Percentiles rank a stretch among this genome's conserved stretches.
phyloP scores from a whole-genome alignment of 257 asterid genomes.

The Forsythia viridissima region DNA sequence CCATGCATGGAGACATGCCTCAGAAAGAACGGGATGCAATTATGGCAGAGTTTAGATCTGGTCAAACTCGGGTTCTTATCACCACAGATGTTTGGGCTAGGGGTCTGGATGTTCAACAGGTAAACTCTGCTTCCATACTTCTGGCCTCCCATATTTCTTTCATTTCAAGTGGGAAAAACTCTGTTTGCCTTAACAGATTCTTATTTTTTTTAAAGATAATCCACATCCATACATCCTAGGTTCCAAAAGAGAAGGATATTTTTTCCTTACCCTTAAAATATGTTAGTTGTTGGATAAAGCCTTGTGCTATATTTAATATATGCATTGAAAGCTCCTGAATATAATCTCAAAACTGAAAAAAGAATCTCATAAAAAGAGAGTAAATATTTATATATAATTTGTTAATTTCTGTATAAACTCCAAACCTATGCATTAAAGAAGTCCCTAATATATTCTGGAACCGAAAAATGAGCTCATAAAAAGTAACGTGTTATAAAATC shows the following conservation, averaged over 20 bases:
- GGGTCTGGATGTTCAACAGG: conserved; percentile 99
- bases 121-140: conserved; percentile 19
- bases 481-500: neutral
- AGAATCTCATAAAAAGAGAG: neutral
- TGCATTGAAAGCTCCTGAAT: neutral
- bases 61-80: conserved; percentile 89
- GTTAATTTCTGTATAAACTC: neutral
- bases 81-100: conserved; percentile 99
- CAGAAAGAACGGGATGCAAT: conserved; percentile 95
- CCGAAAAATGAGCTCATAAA: neutral
- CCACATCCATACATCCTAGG: neutral
- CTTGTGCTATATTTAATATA: neutral
- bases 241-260: neutral
- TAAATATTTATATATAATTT: neutral
- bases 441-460: neutral
- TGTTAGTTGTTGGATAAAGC: neutral
- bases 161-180: neutral
- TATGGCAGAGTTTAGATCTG: conserved; percentile 81
- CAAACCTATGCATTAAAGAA: neutral
- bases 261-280: neutral
- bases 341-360: neutral
- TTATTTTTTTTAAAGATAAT: too few species aligned
- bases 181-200: neutral
- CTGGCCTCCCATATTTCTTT: neutral
- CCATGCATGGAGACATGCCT: conserved; percentile 99